Base-by-base conservation (phyloP, 805 yeast genomes). In the Teunomyces stri region DNA sequence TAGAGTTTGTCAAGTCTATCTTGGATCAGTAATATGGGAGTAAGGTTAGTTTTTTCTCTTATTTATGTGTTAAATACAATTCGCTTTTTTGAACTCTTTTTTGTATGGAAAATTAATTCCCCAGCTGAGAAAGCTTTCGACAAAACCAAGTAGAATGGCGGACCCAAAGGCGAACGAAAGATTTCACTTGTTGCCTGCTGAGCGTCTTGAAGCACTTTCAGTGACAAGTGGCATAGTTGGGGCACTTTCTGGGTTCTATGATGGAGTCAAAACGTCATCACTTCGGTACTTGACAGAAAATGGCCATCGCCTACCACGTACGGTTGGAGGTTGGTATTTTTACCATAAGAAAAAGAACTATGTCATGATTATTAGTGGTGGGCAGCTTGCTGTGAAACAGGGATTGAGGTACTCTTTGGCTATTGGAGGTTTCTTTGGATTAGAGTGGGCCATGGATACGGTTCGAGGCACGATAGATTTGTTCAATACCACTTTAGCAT, bases 1-100 rank as follows among this genome's bases (percentile, higher is more conserved):
- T 87, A 44, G 95, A 90, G 66, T 92, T 92, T 67, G 96, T 92
- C 58, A 91, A 91, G 76, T 85, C 92, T 51, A 88, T 91, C 54
- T 79, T 91, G 66, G 94, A 95, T 59, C 97, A 91, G 73, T 91
- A 76, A 49, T 21, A 25, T 28, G 34, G 21, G 28, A 35, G 21
- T 31, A 22, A 18, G 35, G 34, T n/a, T n/a, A 28, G 31, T 18
- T 22, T 15, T 18, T 34, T 18, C 34, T 33, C 35, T 16, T 25
- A n/a, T 25, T 25, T 25, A 22, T 11, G 13, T 18, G 20, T 13
- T 9, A 15, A 20, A 15, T 39, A 12, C 30, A 15, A 16, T 13
- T 5, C 11, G 18, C 22, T 27, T 11, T 18, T 13, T 13, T 12
- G 34, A 28, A 16, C 12, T 28, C 11, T 29, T 28, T 22, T 39